Percentiles rank a stretch among this genome's conserved stretches.
These are phyloP conservation scores for Lumnitzera littorea DNA, from an alignment of 345 rosid species.

Conservation along the genomic window DNA sequence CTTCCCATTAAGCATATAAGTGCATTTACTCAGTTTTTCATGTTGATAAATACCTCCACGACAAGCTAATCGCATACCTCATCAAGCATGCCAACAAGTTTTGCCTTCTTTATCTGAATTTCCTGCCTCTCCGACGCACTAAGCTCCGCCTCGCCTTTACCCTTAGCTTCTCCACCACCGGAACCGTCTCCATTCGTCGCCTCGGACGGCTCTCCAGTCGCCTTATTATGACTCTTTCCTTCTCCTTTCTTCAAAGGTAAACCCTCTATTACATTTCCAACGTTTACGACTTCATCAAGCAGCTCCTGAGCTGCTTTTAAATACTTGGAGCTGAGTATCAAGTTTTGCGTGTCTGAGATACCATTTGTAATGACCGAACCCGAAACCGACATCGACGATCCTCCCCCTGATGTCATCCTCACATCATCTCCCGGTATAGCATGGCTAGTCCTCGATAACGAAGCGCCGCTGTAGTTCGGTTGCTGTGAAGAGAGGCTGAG, in stretches of 20 bases:
- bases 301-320: slow-evolving; percentile 67
- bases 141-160: slow-evolving; percentile 26
- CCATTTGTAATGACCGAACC: too few species aligned
- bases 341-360: too few species aligned
- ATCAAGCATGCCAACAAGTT: slow-evolving; percentile 57
- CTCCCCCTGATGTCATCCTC: slow-evolving; percentile 1
- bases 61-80: slow-evolving; percentile 31
- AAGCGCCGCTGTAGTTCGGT: slow-evolving; percentile 2
- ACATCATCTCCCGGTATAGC: too few species aligned
- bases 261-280: slow-evolving; percentile 27
- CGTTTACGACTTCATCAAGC: slow-evolving; percentile 57
- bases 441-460: not conserved
- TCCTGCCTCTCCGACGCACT: slow-evolving; percentile 33
- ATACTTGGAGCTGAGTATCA: slow-evolving; percentile 45
- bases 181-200: slow-evolving; percentile 1
- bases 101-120: slow-evolving; percentile 53
- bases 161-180: slow-evolving; percentile 1
- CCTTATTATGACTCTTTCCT: slow-evolving; percentile 4
- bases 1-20: too few species aligned
- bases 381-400: not conserved
- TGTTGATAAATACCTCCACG: too few species aligned
- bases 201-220: not conserved
- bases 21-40: too few species aligned
- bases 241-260: slow-evolving; percentile 12
- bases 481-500: slow-evolving; percentile 29